These are phyloP conservation scores for Salix suchowensis DNA, from an alignment of 345 rosid species.

Conservation along the genomic window DNA sequence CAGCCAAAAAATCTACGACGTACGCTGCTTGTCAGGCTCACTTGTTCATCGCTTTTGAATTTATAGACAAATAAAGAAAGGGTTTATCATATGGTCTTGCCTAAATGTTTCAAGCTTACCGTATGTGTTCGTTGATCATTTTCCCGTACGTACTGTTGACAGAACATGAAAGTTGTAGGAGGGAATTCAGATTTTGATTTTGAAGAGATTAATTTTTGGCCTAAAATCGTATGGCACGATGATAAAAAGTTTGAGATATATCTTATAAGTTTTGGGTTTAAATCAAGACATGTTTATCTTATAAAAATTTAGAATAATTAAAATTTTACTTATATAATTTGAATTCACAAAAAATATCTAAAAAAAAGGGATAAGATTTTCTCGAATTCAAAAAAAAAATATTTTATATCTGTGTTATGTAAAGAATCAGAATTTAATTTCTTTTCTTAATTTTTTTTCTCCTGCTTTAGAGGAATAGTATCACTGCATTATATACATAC, in stretches of 20 bases:
- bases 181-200: not conserved
- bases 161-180: not conserved
- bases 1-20: not conserved
- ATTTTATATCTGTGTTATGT: not conserved
- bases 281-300: accelerated
- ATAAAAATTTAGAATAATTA: accelerated
- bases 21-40: not conserved
- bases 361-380: too few relatives aligned
- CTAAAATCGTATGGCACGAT: not conserved
- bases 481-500: not conserved
- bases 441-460: not conserved
- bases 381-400: too few relatives aligned
- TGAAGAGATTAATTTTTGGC: not conserved
- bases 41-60: not conserved
- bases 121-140: not conserved
- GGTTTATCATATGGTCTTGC: too few relatives aligned
- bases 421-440: not conserved
- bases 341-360: too few relatives aligned
- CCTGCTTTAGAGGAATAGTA: not conserved
- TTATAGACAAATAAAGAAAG: not conserved
- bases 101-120: too few relatives aligned
- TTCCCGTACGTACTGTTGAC: not conserved
- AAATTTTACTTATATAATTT: too few relatives aligned
- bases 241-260: too few relatives aligned
- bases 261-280: accelerated